A percentile compares a stretch with the other conserved stretches of the same genome.
phyloP scores from a whole-genome alignment of 306 rosid species.

The Albizia julibrissin region DNA sequence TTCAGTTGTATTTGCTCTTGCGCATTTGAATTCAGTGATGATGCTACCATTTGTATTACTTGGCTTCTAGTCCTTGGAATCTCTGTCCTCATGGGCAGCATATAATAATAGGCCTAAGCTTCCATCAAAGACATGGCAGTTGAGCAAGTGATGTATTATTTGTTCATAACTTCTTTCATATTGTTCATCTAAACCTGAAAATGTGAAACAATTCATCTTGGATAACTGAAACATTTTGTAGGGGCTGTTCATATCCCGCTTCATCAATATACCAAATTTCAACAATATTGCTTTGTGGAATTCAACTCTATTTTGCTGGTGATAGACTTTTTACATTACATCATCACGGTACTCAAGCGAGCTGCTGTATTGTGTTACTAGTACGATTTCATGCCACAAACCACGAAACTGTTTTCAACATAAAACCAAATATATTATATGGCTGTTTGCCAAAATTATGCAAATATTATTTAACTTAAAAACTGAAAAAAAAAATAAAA shows the following conservation, averaged over 20 bases:
- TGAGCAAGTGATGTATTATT: conserved; percentile 17
- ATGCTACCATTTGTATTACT: conserved; percentile 93
- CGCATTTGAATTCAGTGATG: conserved; percentile 87
- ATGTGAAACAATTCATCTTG: conserved; percentile 11
- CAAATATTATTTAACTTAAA: no score
- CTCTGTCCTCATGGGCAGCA: conserved; percentile 85
- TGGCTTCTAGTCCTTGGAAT: conserved; percentile 99
- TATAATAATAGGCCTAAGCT: conserved; percentile 31
- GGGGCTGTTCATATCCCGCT: not conserved
- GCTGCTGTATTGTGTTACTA: not conserved
- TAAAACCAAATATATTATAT: no score
- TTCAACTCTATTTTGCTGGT: not conserved
- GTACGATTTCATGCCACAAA: not conserved
- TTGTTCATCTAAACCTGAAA: conserved; percentile 12
- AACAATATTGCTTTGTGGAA: not conserved
- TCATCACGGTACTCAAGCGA: not conserved
- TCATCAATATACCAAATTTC: not conserved
- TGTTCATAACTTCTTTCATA: conserved; percentile 22
- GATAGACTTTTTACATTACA: no score
- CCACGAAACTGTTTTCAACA: not conserved
- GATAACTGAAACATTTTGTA: not conserved
- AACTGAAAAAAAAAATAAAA: no score
- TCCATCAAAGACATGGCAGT: conserved; percentile 18
- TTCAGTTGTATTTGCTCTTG: conserved; percentile 35
- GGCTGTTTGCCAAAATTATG: not conserved